Evolutionary conservation across 495 filamentous ascomycete species (phyloP), one percentile per base, ranked within the genome.

Genomic region (Bacidia gigantensis): DNA sequence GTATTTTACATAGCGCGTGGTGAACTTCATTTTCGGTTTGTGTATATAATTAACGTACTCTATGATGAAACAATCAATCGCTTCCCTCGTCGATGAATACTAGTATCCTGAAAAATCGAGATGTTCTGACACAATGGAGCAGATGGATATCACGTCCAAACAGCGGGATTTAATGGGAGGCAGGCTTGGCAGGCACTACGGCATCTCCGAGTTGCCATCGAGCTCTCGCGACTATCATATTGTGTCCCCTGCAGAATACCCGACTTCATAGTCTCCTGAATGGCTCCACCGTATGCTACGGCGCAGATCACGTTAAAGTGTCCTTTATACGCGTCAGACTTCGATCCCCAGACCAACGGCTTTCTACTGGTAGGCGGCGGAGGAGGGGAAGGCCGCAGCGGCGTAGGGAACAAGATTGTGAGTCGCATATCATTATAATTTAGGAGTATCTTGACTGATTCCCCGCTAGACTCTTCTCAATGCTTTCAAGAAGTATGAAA

Each of bases 331-430:
- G 77, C 86, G 18, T 84, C 84, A 56, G 90, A 88, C 62, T 96
- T 96, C 65, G 86, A 92, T 61, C 84, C 86, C 47, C 73, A 82
- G 59, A 79, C 92, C 69, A 76, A 78, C 52, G 73, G 76, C 54
- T 77, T 77, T 45, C 71, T 96, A 25, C 68, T 95, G 9, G 87
- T 95, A n/a, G 90, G 82, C 32, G 90, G 92, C 24, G 92, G 92
- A 46, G 90, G 90, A 54, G 90, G 90, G 18, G 82, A 88, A 61
- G 80, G 83, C 38, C 79, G 82, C 52, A 92, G 76, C 61, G 92
- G 89, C 44, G 87, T 96, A 29, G 79, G 80, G 25, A 98, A 96
- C 67, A 90, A 89, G 68, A 88, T 97, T 64, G 86, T 83, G 64
- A 70, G 78, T n/a, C n/a, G n/a, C n/a, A n/a, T n/a, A n/a, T n/a